Percentiles rank a stretch among this genome's conserved stretches.
phyloP scores from a whole-genome alignment of 768 basidiomycete species.

The Serendipita sp. region DNA sequence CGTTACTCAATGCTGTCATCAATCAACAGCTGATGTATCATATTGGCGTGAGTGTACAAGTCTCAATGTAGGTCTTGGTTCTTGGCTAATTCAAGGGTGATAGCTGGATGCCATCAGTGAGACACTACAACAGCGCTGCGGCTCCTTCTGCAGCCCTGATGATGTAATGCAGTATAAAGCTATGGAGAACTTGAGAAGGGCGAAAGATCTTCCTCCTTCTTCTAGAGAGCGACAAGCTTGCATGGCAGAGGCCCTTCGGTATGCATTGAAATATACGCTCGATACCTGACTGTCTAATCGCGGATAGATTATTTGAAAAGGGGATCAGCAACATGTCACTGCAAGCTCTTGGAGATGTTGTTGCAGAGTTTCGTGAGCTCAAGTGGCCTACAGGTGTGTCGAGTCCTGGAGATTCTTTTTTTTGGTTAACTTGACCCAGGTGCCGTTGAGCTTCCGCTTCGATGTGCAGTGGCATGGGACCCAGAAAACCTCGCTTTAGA shows the following conservation, averaged over 20 bases:
- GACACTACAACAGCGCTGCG: conserved; percentile 82
- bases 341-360: conserved; percentile 69
- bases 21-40: conserved; percentile 97
- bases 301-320: conserved; percentile 63
- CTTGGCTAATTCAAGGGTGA: not conserved
- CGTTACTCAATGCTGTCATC: conserved; percentile 86
- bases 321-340: conserved; percentile 72
- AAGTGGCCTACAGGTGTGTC: conserved; percentile 61
- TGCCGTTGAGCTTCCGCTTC: conserved; percentile 67
- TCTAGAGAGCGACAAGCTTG: conserved; percentile 52
- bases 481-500: conserved; percentile 55
- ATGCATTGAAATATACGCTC: conserved; percentile 11
- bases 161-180: conserved; percentile 99
- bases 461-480: conserved; percentile 68
- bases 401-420: not conserved
- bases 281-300: not conserved
- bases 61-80: not conserved
- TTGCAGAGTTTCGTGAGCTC: conserved; percentile 76
- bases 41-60: conserved; percentile 48
- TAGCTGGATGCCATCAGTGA: conserved; percentile 96
- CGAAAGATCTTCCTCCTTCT: conserved; percentile 61
- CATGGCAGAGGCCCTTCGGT: conserved; percentile 80
- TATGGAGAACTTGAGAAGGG: conserved; percentile 81
- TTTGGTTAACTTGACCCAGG: conserved; percentile 27
- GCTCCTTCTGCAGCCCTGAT: conserved; percentile 94